Conservation (phyloP, 2,329 filamentous ascomycete genomes). For the Neofusicoccum laricinum region DNA sequence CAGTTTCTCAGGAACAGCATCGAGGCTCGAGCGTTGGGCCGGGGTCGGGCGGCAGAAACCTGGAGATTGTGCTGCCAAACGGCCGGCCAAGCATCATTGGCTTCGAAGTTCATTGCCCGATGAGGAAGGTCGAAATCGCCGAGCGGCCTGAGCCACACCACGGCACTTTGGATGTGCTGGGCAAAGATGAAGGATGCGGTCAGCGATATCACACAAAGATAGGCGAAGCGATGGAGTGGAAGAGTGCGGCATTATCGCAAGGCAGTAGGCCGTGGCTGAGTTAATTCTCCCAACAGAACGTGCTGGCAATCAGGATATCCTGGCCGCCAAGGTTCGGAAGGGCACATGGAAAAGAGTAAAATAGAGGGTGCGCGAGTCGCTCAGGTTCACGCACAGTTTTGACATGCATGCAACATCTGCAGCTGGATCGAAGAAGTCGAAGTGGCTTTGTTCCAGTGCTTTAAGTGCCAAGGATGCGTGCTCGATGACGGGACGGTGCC, state of each 20-base stretch:
- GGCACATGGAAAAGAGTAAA: neutral
- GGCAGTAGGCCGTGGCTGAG: neutral
- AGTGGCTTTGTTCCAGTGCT: too few species aligned
- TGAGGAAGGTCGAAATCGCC: slow-evolving; percentile 26
- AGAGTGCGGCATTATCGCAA: neutral
- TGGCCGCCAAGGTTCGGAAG: neutral
- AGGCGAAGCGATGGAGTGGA: neutral
- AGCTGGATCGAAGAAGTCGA: too few species aligned
- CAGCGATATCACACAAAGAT: neutral
- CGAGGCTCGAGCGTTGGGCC: neutral
- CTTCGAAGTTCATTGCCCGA: slow-evolving; percentile 23
- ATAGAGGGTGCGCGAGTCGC: neutral
- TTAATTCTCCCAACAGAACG: neutral
- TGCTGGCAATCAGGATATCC: neutral
- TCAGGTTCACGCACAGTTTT: neutral
- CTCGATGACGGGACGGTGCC: neutral
- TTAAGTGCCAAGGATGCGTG: too few species aligned
- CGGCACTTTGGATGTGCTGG: neutral
- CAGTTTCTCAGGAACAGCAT: slow-evolving; percentile 1
- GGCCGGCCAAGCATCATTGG: slow-evolving; percentile 5
- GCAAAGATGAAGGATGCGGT: neutral
- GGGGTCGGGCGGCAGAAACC: neutral
- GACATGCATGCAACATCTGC: neutral
- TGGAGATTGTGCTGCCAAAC: neutral
- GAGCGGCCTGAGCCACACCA: neutral